Evolutionary conservation across 306 rosid genomes (phyloP), one percentile per base, ranked within the genome.

Genomic region (Quercus rubra): DNA sequence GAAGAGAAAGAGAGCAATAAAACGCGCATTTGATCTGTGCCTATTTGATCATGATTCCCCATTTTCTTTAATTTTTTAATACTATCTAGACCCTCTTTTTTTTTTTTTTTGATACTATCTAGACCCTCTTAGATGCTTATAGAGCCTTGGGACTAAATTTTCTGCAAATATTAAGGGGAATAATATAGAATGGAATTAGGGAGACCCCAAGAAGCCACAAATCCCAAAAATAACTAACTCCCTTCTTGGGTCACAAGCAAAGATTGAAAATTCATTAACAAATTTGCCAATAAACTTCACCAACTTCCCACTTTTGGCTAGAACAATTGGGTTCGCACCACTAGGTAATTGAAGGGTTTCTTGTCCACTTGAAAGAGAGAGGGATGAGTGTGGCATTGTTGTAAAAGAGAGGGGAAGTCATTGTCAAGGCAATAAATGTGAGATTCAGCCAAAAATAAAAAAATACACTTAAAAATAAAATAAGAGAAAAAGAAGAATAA

Each of bases 141-240:
- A 35, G 72, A 68, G 72, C 72, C 51, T 25, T 68, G 72, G 27
- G 27, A 35, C 52, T 68, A 17, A 11, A 31, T 33, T 49, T 49
- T 12, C 3, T 8, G 46, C 46, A 38, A 38, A 38, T 38, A 0
- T 10, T 13, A 12, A 49, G 54, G 17, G 54, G 4, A 1, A 49
- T 5, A 17, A 25, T 33, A n/a, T 46, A 4, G 17, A 54, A 76
- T 23, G 51, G 73, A 49, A 33, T 51, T 74, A 77, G 64, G 63
- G 62, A 5, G 57, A 57, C 20, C 25, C 67, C 74, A 61, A 58
- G 43, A 38, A 13, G 70, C 87, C 84, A 78, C 92, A 85, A 88
- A 88, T 90, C 89, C 94, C 92, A 75, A 90, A 78, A 90, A 79
- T 83, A 85, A 85, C 92, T 74, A 86, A 84, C 91, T 73, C 76